Base-by-base conservation (phyloP, 208 protist species). In the Novymonas esmeraldas region DNA sequence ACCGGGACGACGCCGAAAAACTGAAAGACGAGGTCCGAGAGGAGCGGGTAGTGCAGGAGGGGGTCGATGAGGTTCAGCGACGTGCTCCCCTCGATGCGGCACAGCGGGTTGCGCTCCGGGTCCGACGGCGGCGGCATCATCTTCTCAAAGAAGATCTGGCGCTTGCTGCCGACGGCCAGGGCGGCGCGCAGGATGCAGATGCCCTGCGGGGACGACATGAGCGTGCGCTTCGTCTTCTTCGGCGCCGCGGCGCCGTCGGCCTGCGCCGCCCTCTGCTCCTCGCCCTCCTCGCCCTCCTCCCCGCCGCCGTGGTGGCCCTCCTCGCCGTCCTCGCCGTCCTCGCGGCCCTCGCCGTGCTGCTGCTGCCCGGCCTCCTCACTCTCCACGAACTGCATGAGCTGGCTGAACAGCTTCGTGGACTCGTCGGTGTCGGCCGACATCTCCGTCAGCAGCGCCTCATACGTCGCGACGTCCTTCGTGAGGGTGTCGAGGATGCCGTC, bases 21-120 rank as follows among this genome's bases (percentile, higher is more conserved):
- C 39, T 88, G 70, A 45, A 90, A 85, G 1, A 86, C 64, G 63
- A 94, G 71, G 18, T 76, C 61, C 9, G 84, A 77, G 2, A 78
- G 70, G 11, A 89, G 70, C 20, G 81, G 49, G 55, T 80, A 82
- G 29, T 78, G 78, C 75, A 94, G 85, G 46, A 91, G 71, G 24
- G 71, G 57, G 28, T 82, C 59, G 61, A 87, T 84, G 13, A 90
- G 59, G n/a, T 52, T 52, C 10, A 69, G 62, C 26, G 64, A 64
- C 26, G 52, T 14, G 16, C 34, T 82, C 63, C 69, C 71, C 64
- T 74, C 60, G 44, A 74, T 41, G 60, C 61, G 69, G 41, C 28
- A 42, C 13, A 72, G 72, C 26, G 71, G 56, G 46, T 69, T 73
- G 38, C 42, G 41, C 49, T 71, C 76, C 3, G 49, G 20, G 51